phyloP scores from a whole-genome alignment of 768 basidiomycete genomes.

The Leccinum longicurvipes region DNA sequence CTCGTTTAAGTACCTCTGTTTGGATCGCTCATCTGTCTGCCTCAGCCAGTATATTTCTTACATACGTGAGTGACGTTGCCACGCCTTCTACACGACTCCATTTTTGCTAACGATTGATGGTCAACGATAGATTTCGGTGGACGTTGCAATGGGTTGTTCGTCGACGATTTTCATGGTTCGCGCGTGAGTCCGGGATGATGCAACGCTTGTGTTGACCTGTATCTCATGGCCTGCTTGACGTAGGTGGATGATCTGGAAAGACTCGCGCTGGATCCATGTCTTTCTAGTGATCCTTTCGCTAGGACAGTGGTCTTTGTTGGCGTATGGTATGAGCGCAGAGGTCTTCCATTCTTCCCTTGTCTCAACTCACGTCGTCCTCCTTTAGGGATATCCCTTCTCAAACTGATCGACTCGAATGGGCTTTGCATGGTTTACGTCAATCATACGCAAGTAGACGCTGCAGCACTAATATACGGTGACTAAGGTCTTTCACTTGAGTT shows the following conservation, averaged over 20 bases:
- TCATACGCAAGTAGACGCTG: neutral
- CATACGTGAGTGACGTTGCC: constrained; percentile 2
- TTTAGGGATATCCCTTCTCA: constrained; percentile 2
- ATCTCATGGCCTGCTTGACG: neutral
- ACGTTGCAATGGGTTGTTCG: constrained; percentile 14
- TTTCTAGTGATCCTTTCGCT: constrained; percentile 13
- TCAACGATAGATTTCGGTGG: neutral
- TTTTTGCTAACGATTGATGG: neutral
- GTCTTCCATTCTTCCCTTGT: neutral
- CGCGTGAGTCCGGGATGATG: constrained; percentile 13
- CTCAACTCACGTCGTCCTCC: neutral
- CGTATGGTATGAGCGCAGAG: constrained; percentile 3
- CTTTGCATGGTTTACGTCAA: neutral
- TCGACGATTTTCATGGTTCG: constrained; percentile 25
- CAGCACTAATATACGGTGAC: constrained; percentile 15
- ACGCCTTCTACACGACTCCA: too few species aligned
- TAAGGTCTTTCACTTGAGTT: neutral
- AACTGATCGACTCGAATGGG: neutral
- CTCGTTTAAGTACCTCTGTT: neutral
- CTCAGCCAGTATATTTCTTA: constrained; percentile 1
- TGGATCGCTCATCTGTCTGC: neutral
- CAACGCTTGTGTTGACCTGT: neutral
- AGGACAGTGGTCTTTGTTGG: constrained; percentile 20
- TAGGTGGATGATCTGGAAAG: constrained; percentile 28
- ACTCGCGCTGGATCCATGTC: constrained; percentile 4